phyloP scores from a whole-genome alignment of 2,329 filamentous ascomycete genomes.

The Eutypa lata region DNA sequence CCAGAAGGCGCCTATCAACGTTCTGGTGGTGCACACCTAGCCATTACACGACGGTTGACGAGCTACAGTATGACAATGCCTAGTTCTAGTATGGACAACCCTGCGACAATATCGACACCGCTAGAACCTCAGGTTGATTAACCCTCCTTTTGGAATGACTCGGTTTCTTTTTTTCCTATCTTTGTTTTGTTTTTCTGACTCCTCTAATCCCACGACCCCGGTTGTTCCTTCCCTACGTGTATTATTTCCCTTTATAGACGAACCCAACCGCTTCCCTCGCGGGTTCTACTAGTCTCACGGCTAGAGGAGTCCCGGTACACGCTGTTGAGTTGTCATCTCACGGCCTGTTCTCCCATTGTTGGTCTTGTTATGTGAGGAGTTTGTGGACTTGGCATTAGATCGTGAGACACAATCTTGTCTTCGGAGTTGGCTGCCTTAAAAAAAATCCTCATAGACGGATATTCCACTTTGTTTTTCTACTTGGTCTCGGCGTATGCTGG shows the following conservation, averaged over 20 bases:
- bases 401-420: not conserved
- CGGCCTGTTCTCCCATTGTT: not conserved
- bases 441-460: not conserved
- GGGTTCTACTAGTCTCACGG: not conserved
- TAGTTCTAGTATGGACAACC: not conserved
- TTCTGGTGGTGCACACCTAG: not conserved
- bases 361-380: not conserved
- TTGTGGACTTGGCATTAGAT: not conserved
- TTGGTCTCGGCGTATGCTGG: not conserved
- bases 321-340: not conserved
- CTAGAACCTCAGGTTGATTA: not conserved
- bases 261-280: not conserved
- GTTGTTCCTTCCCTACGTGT: not conserved
- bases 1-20: not conserved
- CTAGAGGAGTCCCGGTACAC: not conserved
- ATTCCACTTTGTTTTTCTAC: not conserved
- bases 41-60: not conserved
- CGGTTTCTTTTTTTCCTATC: not conserved
- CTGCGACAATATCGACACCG: not conserved
- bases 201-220: not conserved
- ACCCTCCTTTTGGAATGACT: not conserved
- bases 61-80: not conserved
- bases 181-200: not conserved
- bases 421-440: not conserved
- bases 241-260: not conserved